phyloP scores from a whole-genome alignment of 2,329 filamentous ascomycete genomes.

The Huntiella moniliformis region DNA sequence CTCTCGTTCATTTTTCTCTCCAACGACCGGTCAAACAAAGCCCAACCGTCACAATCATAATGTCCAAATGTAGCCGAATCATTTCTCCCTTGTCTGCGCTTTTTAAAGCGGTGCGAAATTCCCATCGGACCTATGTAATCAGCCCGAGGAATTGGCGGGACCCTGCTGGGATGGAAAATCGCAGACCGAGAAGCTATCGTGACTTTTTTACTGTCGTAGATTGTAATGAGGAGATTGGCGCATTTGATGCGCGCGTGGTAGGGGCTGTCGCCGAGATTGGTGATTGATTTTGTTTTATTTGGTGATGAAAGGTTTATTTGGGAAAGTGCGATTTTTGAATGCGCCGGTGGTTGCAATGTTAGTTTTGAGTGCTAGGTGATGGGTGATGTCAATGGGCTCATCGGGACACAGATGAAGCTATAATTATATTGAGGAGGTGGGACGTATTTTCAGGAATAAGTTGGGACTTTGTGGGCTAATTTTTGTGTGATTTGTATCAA shows the following conservation, averaged over 20 bases:
- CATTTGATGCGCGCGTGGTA: background rate
- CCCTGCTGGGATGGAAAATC: too few species aligned
- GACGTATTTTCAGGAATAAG: background rate
- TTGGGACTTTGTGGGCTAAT: background rate
- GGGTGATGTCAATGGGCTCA: background rate
- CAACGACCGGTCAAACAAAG: background rate
- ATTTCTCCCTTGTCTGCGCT: background rate
- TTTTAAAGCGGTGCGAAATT: too few species aligned
- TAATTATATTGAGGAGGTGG: background rate
- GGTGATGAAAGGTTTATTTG: background rate
- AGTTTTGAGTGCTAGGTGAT: background rate
- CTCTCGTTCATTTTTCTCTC: constrained; percentile 2
- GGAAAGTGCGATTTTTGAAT: background rate
- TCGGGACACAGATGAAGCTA: background rate
- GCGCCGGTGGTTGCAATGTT: background rate
- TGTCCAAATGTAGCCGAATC: background rate
- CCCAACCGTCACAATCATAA: background rate
- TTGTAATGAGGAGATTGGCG: background rate
- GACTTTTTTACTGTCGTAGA: background rate
- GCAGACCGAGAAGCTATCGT: background rate
- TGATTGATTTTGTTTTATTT: background rate
- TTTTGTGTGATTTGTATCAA: background rate
- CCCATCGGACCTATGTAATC: too few species aligned
- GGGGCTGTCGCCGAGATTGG: background rate
- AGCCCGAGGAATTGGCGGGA: too few species aligned